Base-by-base conservation (phyloP, 768 basidiomycete genomes). In the Termitomyces sp. region DNA sequence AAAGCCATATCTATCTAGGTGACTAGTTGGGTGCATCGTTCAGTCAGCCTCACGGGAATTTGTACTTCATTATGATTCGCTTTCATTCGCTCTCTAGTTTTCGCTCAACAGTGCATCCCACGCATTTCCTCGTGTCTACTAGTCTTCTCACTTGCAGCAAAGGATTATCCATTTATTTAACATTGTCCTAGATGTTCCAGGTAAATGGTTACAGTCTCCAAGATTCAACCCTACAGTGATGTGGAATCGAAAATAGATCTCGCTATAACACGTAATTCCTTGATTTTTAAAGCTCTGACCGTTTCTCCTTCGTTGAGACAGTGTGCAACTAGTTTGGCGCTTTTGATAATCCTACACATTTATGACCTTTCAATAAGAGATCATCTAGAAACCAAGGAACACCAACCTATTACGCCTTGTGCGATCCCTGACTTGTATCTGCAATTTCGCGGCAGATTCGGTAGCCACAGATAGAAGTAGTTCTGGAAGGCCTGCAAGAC, bases 401-500 rank as follows among this genome's bases (percentile, higher is more conserved):
- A 67, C 75, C 56, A 49, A 85, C 87, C 71, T 79, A 55, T 83
- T 86, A 47, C 73, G 71, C 63, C 63, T 76, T 49, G 74, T 74
- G 20, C 84, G 78, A 51, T 72, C 70, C 63, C 81, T 74, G 26
- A 87, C 82, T 52, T 76, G 70, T 13, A 62, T 62, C 65, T 84
- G 82, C 75, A 94, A 80, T 20, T 71, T 68, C 18, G 76, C 71
- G 1, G 90, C 83, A 35, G 77, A 75, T 55, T 75, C 67, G 1
- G 79, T 68, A 16, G 95, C 95, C 7, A 77, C 69, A 6, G 72
- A 70, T 3, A 98, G 76, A 8, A 98, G 78, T 1, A 70, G 60
- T 62, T 88, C 86, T 0, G 92, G 89, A 35, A 98, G 68, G 9
- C 88, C 88, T 0, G 96, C 96, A 26, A 98, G 79, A 45, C 92